Base-by-base conservation (phyloP, 306 rosid species). In the Prunus mume region DNA sequence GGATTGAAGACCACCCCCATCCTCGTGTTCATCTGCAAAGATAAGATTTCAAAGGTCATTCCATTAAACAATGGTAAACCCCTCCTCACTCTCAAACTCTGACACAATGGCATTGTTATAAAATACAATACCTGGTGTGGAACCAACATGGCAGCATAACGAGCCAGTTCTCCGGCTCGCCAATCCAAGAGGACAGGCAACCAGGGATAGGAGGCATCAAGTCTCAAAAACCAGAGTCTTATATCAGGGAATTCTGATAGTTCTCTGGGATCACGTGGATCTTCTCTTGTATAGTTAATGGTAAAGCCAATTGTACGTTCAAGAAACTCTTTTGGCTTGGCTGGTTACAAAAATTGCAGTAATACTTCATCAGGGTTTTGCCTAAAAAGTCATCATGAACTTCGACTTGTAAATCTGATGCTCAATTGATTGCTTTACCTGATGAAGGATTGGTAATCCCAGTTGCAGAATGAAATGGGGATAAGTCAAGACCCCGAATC, bases 1-100 rank as follows among this genome's bases (percentile, higher is more conserved):
- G 98, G 93, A 76, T 94, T 94, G 84, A 90, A 94, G 61, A 94
- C 98, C 66, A 94, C 88, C 5, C 97, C 98, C 97, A 94, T 89
- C 77, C 65, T 91, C 86, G 81, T 85, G 82, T 90, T 94, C 90
- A 94, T 94, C 98, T 94, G 90, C 77, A 83, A 84, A 76, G 27
- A 78, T 45, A 49, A 43, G 41, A 72, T 20, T 50, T 57, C 69
- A 66, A 71, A 4, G 71, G 55, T 50, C 5, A 24, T 60, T 51
- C 28, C 67, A 78, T 60, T 54, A 69, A 78, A 65, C 10, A 13
- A 49, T 1, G 17, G 22, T 8, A 70, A 9, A 6, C 61, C 38
- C 30, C 27, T 18, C 30, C 27, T 18, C 51, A 25, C 19, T 55
- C 65, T 24, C 50, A 41, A 34, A 61, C 32, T 41, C 25, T 78